These are phyloP conservation scores for Mycena epipterygia DNA, from an alignment of 768 basidiomycete species.

Conservation along the genomic window DNA sequence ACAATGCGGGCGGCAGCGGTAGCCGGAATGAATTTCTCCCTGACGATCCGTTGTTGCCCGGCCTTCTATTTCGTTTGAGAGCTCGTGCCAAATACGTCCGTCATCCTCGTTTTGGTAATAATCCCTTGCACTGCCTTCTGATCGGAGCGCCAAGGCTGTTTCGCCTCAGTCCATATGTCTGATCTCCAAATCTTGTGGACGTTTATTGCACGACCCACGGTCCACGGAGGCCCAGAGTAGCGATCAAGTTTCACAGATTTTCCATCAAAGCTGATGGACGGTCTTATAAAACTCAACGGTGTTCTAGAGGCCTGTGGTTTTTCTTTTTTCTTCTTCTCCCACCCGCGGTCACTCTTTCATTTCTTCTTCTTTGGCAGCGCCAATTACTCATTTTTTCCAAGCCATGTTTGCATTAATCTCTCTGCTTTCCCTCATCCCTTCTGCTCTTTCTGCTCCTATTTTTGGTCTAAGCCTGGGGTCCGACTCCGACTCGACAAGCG, in stretches of 20 bases:
- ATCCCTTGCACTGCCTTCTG: no score
- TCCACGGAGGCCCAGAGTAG: no score
- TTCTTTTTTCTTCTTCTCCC: not conserved
- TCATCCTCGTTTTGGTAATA: not conserved
- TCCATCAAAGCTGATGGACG: no score
- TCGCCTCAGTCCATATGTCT: no score
- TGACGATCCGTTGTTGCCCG: not conserved
- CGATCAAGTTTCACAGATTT: no score
- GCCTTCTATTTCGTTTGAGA: not conserved
- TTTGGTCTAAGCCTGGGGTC: conserved; percentile 5
- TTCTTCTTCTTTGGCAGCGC: conserved; percentile 19
- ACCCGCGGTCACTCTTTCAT: not conserved
- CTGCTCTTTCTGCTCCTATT: conserved; percentile 23
- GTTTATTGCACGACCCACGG: no score
- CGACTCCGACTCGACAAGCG: not conserved
- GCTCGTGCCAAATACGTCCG: not conserved
- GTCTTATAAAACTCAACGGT: not conserved
- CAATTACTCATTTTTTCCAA: not conserved
- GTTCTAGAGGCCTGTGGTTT: not conserved
- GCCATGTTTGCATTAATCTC: conserved; percentile 26
- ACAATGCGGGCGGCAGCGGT: no score
- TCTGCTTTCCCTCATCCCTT: conserved; percentile 14
- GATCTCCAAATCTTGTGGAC: no score
- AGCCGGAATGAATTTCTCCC: no score
- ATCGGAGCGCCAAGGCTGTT: no score